A percentile compares a stretch with the other conserved stretches of the same genome.
phyloP scores from a whole-genome alignment of 345 rosid species.

The Moricandia moricandioides region DNA sequence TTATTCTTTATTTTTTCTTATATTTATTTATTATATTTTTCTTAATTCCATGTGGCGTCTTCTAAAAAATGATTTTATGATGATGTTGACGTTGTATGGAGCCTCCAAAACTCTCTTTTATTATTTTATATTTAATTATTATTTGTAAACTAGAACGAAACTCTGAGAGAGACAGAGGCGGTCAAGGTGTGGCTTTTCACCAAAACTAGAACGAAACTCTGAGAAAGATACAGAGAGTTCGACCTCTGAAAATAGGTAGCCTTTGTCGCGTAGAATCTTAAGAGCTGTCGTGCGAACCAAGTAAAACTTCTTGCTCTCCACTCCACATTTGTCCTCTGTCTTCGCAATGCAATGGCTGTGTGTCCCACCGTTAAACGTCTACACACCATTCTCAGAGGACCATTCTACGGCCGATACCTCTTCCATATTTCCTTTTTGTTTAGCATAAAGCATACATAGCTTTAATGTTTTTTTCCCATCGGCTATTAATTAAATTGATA shows the following conservation, averaged over 20 bases:
- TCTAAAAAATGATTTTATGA: no score
- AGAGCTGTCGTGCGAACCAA: slow-evolving; percentile 40
- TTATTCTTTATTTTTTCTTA: no score
- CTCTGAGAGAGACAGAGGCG: slow-evolving; percentile 19
- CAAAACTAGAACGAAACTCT: slow-evolving; percentile 1
- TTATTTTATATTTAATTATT: no score
- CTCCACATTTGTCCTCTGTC: slow-evolving; percentile 23
- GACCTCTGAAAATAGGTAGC: slow-evolving; percentile 15
- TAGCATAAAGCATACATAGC: no score
- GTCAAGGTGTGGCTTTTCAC: no score
- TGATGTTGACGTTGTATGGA: no score
- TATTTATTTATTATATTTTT: no score
- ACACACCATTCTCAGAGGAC: background rate
- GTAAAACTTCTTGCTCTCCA: slow-evolving; percentile 37
- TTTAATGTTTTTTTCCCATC: no score
- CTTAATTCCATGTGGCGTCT: no score
- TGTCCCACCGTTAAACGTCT: slow-evolving; percentile 5
- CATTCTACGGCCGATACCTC: background rate
- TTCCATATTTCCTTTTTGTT: slow-evolving; percentile 7
- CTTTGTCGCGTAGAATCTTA: slow-evolving; percentile 40
- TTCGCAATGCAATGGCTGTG: slow-evolving; percentile 27
- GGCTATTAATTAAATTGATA: slow-evolving; percentile 35
- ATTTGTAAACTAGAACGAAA: no score
- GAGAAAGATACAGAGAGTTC: background rate
- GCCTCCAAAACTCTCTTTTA: no score